Evolutionary conservation across 345 rosid species (phyloP).

Genomic region (Populus davidiana): DNA sequence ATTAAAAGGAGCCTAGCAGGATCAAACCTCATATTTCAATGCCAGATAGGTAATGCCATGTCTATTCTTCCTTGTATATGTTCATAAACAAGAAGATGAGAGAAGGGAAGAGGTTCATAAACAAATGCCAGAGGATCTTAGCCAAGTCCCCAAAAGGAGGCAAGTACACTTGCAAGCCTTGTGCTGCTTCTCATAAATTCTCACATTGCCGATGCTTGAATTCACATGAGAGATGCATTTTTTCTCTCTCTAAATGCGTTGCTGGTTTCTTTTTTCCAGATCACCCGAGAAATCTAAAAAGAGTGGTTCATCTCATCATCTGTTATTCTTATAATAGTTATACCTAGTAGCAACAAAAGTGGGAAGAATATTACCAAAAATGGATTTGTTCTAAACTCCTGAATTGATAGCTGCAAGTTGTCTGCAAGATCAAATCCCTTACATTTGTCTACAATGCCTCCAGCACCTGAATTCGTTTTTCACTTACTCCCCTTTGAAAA

Average conservation of each 20-base stretch:
- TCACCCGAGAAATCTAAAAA: conserved; percentile 47
- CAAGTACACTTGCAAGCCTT: conserved; percentile 27
- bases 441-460: not conserved
- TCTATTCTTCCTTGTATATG: conserved; percentile 26
- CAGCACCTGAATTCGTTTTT: not conserved
- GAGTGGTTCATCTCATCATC: conserved; percentile 30
- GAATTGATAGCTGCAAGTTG: not conserved
- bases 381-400: not conserved
- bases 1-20: no score
- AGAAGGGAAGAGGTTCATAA: conserved; percentile 27
- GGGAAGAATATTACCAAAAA: conserved; percentile 23
- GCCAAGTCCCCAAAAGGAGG: conserved; percentile 43
- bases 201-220: not conserved
- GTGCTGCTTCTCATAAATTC: not conserved
- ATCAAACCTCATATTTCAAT: no score
- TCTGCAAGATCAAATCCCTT: not conserved
- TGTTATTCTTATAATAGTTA: conserved; percentile 32
- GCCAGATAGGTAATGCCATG: conserved; percentile 3
- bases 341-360: conserved; percentile 40
- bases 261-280: conserved; percentile 32
- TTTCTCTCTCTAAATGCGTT: conserved; percentile 4
- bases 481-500: not conserved
- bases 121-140: conserved; percentile 28
- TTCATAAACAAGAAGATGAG: conserved; percentile 23
- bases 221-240: not conserved